Evolutionary conservation across 2,329 filamentous ascomycete species (phyloP).

Genomic region (Colletotrichum somersetense): DNA sequence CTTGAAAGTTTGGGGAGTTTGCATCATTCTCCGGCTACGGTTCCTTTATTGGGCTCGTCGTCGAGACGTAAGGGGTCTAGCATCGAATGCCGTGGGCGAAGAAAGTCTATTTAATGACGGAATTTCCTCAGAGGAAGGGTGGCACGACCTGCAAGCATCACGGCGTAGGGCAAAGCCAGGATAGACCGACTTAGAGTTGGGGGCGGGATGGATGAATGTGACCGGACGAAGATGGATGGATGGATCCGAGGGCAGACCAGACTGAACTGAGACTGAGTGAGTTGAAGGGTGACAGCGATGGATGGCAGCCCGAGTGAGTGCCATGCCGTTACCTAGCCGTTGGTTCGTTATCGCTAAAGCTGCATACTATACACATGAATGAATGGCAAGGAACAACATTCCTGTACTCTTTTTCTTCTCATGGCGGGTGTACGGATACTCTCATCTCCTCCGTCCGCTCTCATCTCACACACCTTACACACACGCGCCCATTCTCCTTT

Average conservation of each 20-base stretch:
- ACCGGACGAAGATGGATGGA: conserved; percentile 3
- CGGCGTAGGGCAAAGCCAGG: conserved; percentile 9
- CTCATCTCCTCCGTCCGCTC: neutral
- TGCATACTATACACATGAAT: neutral
- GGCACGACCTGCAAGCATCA: conserved; percentile 7
- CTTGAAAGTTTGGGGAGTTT: conserved; percentile 6
- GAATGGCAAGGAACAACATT: neutral
- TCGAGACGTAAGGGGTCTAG: neutral
- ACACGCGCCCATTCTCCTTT: neutral
- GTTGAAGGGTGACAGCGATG: too few relatives aligned
- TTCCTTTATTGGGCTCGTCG: neutral
- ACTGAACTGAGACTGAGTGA: too few relatives aligned
- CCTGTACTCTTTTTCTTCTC: neutral
- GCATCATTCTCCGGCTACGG: neutral
- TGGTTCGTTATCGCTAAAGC: neutral
- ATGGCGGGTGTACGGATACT: neutral
- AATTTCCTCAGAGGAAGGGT: conserved; percentile 13
- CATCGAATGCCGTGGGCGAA: conserved; percentile 4
- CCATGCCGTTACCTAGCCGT: neutral
- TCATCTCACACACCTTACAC: neutral
- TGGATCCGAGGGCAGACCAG: too few relatives aligned
- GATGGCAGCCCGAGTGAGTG: neutral
- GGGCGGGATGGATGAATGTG: conserved; percentile 15
- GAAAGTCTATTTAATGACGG: conserved; percentile 37
- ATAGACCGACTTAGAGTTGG: conserved; percentile 3